These are phyloP conservation scores for Tylopilus balloui DNA, from an alignment of 768 basidiomycete genomes.

Conservation along the genomic window DNA sequence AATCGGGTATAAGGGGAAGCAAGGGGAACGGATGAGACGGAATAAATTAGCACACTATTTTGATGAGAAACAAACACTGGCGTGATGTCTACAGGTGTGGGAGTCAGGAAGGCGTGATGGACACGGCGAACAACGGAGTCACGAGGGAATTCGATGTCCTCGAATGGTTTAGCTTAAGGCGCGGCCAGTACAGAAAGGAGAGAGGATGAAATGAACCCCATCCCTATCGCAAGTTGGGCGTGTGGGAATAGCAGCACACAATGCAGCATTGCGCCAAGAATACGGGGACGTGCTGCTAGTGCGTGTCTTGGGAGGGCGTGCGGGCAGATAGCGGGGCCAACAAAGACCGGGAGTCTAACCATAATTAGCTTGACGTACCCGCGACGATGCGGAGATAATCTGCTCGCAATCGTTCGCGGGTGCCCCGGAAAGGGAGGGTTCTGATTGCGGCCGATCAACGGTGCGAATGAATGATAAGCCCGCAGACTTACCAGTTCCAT, in stretches of 20 bases:
- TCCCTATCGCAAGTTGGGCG: not conserved
- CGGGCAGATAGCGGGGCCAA: not conserved
- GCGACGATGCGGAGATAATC: slow-evolving; percentile 21
- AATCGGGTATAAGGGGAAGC: slow-evolving; percentile 3
- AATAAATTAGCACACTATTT: not conserved
- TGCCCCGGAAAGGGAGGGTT: not conserved
- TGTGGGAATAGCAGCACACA: not conserved
- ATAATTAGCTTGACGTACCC: slow-evolving; percentile 3
- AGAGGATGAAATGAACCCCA: not conserved
- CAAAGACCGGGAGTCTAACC: slow-evolving; percentile 10
- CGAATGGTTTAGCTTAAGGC: slow-evolving; percentile 17
- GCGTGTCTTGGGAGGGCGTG: not conserved
- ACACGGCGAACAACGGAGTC: slow-evolving; percentile 9
- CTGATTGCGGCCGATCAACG: slow-evolving; percentile 4
- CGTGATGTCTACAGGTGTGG: slow-evolving; percentile 11
- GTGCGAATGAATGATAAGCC: slow-evolving; percentile 13
- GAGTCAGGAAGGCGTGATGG: slow-evolving; percentile 9
- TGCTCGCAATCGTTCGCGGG: slow-evolving; percentile 15
- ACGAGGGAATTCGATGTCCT: slow-evolving; percentile 11
- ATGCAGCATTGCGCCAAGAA: not conserved
- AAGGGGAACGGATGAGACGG: not conserved
- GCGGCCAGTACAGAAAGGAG: slow-evolving; percentile 5
- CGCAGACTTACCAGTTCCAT: slow-evolving; percentile 10
- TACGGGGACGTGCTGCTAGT: not conserved
- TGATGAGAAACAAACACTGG: not conserved